Evolutionary conservation across 108 stramenopile species (phyloP).

Genomic region (Nitzschia sp.): DNA sequence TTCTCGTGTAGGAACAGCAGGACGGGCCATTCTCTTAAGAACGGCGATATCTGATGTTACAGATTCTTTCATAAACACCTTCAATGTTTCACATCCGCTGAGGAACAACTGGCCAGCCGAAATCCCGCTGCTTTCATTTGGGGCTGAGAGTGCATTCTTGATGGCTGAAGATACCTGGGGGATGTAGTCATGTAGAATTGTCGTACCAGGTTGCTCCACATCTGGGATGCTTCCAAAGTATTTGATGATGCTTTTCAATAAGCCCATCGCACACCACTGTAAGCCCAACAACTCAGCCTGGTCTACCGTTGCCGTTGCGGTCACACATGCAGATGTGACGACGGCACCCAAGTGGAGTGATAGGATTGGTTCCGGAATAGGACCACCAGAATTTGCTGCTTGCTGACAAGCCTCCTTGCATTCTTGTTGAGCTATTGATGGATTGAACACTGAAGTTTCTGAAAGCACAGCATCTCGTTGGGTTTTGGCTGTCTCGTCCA

Average conservation of each 20-base stretch:
- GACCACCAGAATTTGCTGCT: slow-evolving; percentile 3
- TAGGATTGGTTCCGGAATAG: slow-evolving; percentile 32
- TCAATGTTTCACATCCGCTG: slow-evolving; percentile 60
- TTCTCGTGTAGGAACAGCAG: slow-evolving; percentile 37
- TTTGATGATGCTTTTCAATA: slow-evolving; percentile 48
- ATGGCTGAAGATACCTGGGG: slow-evolving; percentile 77
- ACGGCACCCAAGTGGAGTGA: slow-evolving; percentile 60
- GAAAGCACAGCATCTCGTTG: slow-evolving; percentile 17
- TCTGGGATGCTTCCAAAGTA: slow-evolving; percentile 66
- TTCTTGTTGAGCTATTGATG: slow-evolving; percentile 36
- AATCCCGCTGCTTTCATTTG: slow-evolving; percentile 40
- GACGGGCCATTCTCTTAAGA: slow-evolving; percentile 61
- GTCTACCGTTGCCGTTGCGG: slow-evolving; percentile 68
- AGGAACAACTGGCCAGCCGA: slow-evolving; percentile 54
- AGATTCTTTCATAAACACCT: slow-evolving; percentile 42
- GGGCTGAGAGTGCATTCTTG: slow-evolving; percentile 60
- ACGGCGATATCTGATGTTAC: slow-evolving; percentile 56
- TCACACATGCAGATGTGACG: slow-evolving; percentile 55
- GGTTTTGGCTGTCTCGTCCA: slow-evolving; percentile 36
- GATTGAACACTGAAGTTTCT: slow-evolving; percentile 47
- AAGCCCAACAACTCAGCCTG: slow-evolving; percentile 67
- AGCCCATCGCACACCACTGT: slow-evolving; percentile 59
- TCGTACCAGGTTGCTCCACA: slow-evolving; percentile 51
- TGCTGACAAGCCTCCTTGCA: slow-evolving; percentile 38
- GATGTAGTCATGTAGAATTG: slow-evolving; percentile 65